phyloP scores from a whole-genome alignment of 2,329 filamentous ascomycete species.

The Penicillium sp. region DNA sequence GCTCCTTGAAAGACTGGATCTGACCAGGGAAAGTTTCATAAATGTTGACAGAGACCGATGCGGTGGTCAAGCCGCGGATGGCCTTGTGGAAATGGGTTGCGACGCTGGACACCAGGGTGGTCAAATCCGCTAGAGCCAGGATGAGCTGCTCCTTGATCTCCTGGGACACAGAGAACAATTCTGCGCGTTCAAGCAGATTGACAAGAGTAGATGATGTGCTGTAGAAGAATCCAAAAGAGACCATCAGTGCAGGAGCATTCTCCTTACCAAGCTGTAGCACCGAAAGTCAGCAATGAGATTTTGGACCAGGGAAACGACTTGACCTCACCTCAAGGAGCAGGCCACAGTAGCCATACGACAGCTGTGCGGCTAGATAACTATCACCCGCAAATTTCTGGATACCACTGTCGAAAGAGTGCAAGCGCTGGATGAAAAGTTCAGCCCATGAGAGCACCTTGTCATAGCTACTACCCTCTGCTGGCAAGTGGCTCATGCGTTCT shows the following conservation, averaged over 20 bases:
- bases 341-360: conserved; percentile 47
- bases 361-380: conserved; percentile 40
- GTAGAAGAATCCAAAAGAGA: conserved; percentile 50
- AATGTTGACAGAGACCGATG: conserved; percentile 34
- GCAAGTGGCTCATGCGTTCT: conserved; percentile 37
- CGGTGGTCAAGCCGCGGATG: conserved; percentile 19
- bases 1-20: conserved; percentile 34
- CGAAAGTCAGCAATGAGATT: conserved; percentile 4
- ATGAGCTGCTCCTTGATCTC: conserved; percentile 46
- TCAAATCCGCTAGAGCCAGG: conserved; percentile 34
- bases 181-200: conserved; percentile 44
- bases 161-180: conserved; percentile 43
- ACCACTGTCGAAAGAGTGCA: conserved; percentile 35
- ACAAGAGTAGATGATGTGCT: conserved; percentile 41
- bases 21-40: conserved; percentile 34
- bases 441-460: conserved; percentile 41
- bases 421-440: conserved; percentile 34
- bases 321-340: conserved; percentile 45
- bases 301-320: too few species aligned
- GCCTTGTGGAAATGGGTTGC: conserved; percentile 36
- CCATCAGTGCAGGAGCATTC: conserved; percentile 41
- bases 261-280: conserved; percentile 18
- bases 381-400: conserved; percentile 36
- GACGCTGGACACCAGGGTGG: conserved; percentile 29
- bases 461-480: conserved; percentile 39